Evolutionary conservation across 169 alveolate genomes (phyloP), one percentile per base, ranked within the genome.

Genomic region (Plasmodium reichenowi): DNA sequence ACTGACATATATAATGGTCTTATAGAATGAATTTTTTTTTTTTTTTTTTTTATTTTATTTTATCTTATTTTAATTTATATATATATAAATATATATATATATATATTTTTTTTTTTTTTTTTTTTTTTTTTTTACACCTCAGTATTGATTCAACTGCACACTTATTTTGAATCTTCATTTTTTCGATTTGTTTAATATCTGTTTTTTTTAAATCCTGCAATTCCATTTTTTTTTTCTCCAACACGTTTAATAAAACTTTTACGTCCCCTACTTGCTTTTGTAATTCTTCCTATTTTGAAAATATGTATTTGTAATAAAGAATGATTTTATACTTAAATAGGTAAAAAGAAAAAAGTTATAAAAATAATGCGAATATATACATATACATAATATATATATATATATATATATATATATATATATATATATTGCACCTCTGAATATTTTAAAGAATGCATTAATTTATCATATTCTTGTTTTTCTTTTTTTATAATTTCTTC

Each of bases 121-220:
- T 2, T 26, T 26, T 26, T 2, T 1, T 17, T 38, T 24, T 64
- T 76, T 15, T 17, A n/a, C 47, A 83, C 91, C 91, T 83, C 7
- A 58, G 48, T 68, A 83, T 83, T 24, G 91, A 83, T 43, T 83
- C 91, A 6, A 59, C 20, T 60, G 91, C 91, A 32, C 60, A 83
- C 45, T 68, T 52, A 58, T 70, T 83, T 60, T 83, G 91, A 50
- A 43, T 59, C 50, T 83, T 26, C 85, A 83, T 68, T 72, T 54
- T 83, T 60, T 83, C 91, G 32, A 83, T 83, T 47, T 83, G 50
- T 62, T 60, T 83, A 32, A 83, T 70, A 56, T 83, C 91, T 20
- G 78, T 67, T 72, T 83, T 83, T 72, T 83, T 83, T 32, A 83
- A 60, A 8, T 68, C 58, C 43, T 63, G 66, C 15, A 83, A 48